A percentile compares a stretch with the other conserved stretches of the same genome.
Conservation (phyloP, 805 yeast genomes). For the Starmerella stellata region DNA sequence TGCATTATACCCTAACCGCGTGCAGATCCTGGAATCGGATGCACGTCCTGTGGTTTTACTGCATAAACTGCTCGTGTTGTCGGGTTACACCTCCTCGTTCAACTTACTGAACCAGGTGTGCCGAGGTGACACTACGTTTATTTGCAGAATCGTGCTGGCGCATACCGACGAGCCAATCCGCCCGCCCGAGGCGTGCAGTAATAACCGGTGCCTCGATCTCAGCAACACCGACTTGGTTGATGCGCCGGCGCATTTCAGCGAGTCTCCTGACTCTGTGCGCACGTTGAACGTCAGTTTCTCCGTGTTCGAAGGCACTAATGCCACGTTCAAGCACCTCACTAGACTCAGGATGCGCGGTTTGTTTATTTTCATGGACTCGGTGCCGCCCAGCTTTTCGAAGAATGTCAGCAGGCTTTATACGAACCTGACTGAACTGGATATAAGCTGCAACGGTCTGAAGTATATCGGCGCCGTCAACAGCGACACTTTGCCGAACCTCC, state of each 20-base stretch:
- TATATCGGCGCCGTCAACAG: slow-evolving; percentile 30
- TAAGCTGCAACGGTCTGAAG: slow-evolving; percentile 59
- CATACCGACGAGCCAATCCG: slow-evolving; percentile 10
- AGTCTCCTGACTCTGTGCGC: slow-evolving; percentile 3
- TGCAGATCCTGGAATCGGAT: slow-evolving; percentile 7
- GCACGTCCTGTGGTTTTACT: slow-evolving; percentile 10
- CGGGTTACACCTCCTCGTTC: slow-evolving; percentile 12
- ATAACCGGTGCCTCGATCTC: slow-evolving; percentile 4
- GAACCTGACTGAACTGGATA: slow-evolving; percentile 44
- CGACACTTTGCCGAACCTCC: slow-evolving; percentile 33
- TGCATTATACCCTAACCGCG: slow-evolving; percentile 9
- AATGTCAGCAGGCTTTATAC: slow-evolving; percentile 12
- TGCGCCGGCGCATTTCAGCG: slow-evolving; percentile 9
- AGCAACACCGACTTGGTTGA: slow-evolving; percentile 10
- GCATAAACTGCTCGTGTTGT: slow-evolving; percentile 6
- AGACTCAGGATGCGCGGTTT: slow-evolving; percentile 2
- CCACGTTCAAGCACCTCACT: slow-evolving; percentile 4
- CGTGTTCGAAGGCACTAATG: slow-evolving; percentile 7
- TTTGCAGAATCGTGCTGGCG: slow-evolving; percentile 15
- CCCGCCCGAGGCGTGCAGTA: slow-evolving; percentile 8
- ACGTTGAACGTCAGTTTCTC: slow-evolving; percentile 11
- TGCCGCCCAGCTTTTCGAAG: background rate
- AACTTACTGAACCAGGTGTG: slow-evolving; percentile 9
- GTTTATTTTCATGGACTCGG: slow-evolving; percentile 1
- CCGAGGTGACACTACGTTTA: slow-evolving; percentile 16